A percentile compares a stretch with the other conserved stretches of the same genome.
Evolutionary conservation across 148 eudicot species (phyloP).

Genomic region (Diospyros kaki): DNA sequence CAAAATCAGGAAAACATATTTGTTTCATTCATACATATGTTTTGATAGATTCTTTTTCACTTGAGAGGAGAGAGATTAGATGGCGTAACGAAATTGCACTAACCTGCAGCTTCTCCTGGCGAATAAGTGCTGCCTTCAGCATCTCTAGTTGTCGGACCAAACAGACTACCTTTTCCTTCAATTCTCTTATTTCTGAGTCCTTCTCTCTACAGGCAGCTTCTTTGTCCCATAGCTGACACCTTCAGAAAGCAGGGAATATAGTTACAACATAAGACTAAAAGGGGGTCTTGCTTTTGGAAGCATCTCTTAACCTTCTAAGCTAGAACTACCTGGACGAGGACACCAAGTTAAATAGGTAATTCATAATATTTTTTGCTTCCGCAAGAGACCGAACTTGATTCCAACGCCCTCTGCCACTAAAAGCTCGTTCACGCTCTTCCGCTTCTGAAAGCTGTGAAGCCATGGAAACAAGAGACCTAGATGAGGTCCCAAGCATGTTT

Average conservation of each 20-base stretch:
- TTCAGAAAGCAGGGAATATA: constrained; percentile 15
- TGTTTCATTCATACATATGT: too few species aligned
- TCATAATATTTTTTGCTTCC: constrained; percentile 87
- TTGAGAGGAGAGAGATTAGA: too few species aligned
- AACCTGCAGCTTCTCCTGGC: constrained; percentile 57
- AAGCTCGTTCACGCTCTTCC: constrained; percentile 88
- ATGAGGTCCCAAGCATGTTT: constrained; percentile 94
- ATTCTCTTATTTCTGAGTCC: constrained; percentile 68
- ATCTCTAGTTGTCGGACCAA: constrained; percentile 65
- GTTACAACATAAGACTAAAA: not conserved
- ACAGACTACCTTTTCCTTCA: constrained; percentile 78
- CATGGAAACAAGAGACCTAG: constrained; percentile 90
- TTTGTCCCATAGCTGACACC: constrained; percentile 74
- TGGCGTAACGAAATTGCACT: constrained; percentile 8
- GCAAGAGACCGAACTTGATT: constrained; percentile 84
- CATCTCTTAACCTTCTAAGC: constrained; percentile 7
- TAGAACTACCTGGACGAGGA: constrained; percentile 70
- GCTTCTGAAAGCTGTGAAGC: constrained; percentile 96
- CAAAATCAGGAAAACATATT: too few species aligned
- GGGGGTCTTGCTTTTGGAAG: not conserved
- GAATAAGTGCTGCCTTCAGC: constrained; percentile 65
- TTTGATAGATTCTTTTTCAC: too few species aligned
- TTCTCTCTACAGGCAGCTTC: constrained; percentile 84
- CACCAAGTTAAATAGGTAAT: constrained; percentile 75
- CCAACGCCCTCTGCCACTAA: constrained; percentile 95